These are phyloP conservation scores for Sphagnurus paluster DNA, from an alignment of 1,284 basidiomycete genomes.

Conservation along the genomic window DNA sequence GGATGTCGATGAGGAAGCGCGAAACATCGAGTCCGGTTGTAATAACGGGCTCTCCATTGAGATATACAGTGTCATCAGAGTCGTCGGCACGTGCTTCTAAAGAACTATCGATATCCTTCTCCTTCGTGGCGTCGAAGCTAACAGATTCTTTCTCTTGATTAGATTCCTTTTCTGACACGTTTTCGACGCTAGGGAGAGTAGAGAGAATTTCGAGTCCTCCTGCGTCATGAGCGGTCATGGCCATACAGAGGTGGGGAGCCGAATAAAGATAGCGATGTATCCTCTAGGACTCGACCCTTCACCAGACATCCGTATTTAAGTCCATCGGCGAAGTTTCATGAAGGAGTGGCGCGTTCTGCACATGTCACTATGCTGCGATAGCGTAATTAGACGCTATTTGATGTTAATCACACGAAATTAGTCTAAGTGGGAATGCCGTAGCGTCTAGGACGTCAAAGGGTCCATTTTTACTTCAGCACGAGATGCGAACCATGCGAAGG, in stretches of 20 bases:
- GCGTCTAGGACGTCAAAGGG: no score
- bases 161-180: slow-evolving; percentile 13
- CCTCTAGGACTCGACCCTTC: not conserved
- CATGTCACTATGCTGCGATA: slow-evolving; percentile 2
- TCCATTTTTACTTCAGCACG: no score
- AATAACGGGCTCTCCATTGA: slow-evolving; percentile 57
- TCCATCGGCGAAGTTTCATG: no score
- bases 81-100: slow-evolving; percentile 23
- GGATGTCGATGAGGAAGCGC: slow-evolving; percentile 54
- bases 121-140: slow-evolving; percentile 27
- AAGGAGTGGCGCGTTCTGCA: not conserved
- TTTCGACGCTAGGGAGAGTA: slow-evolving; percentile 5
- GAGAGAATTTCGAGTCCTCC: slow-evolving; percentile 7
- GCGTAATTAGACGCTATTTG: slow-evolving; percentile 12
- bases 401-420: no score
- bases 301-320: not conserved
- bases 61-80: slow-evolving; percentile 32
- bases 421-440: no score
- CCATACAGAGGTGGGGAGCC: slow-evolving; percentile 7
- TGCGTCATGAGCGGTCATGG: slow-evolving; percentile 7
- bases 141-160: no score
- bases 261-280: not conserved
- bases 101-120: slow-evolving; percentile 27
- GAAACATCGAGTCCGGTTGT: slow-evolving; percentile 59
- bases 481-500: no score